These are phyloP conservation scores for Dactylellina parvicollis DNA, from an alignment of 2,329 filamentous ascomycete species.

Conservation along the genomic window DNA sequence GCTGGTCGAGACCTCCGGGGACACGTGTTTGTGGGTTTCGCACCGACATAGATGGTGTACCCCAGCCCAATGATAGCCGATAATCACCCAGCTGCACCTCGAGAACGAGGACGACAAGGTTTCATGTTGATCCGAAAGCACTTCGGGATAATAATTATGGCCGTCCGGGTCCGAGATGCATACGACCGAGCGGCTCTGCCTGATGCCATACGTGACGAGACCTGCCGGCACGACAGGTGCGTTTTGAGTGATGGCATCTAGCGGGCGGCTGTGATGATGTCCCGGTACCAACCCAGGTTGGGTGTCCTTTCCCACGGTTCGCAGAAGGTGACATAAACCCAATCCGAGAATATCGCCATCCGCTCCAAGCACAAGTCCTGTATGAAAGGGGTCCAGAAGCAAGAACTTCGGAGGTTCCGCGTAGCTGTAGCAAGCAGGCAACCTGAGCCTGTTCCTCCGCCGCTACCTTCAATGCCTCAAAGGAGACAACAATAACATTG, in stretches of 20 bases:
- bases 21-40: slow-evolving; percentile 30
- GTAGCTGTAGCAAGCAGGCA: not conserved
- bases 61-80: slow-evolving; percentile 26
- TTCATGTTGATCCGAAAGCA: slow-evolving; percentile 25
- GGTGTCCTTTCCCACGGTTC: not conserved
- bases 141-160: not conserved
- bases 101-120: slow-evolving; percentile 1
- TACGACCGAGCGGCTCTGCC: not conserved
- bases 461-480: not conserved
- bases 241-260: not conserved
- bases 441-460: not conserved
- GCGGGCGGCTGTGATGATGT: not conserved
- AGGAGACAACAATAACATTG: too few relatives aligned
- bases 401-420: not conserved
- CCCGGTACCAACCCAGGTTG: not conserved
- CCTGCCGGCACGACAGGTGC: not conserved
- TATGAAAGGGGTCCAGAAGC: not conserved
- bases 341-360: not conserved
- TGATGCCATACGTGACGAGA: not conserved
- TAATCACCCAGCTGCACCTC: not conserved
- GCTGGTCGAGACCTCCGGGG: slow-evolving; percentile 7
- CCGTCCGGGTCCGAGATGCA: not conserved
- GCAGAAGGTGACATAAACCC: not conserved
- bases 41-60: slow-evolving; percentile 1
- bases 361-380: not conserved